Evolutionary conservation across 2,329 filamentous ascomycete species (phyloP), one percentile per base, ranked within the genome.

Genomic region (Cladophialophora immunda): DNA sequence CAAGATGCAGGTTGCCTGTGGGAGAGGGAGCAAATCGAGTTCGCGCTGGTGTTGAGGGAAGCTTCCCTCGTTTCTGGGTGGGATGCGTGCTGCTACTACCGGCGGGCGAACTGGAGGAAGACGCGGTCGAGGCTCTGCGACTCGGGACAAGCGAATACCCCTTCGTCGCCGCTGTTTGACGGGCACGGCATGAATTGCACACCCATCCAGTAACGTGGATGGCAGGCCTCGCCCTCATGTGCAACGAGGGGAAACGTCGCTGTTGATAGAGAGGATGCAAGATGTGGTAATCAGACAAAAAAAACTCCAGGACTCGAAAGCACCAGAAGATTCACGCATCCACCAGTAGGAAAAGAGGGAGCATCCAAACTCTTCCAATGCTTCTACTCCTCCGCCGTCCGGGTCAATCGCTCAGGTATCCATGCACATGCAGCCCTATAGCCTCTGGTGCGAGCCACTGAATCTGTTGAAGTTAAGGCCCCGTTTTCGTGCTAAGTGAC

Each of bases 11-110:
- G 74, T 94, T 94, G 1, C 95, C 95, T 0, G 95, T 99, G 0
- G 95, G 95, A 1, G 95, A 98, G 0, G 95, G 95, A 0, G 96
- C 95, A 79, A 99, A 99, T 55, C 95, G 90, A 19, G 95, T 92
- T 77, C 92, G 85, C 66, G 88, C 88, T 54, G 91, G 90, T 6
- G 76, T 79, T 30, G 81, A 79, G 30, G 88, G 86, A 17, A 87
- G 81, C 64, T 72, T 78, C 64, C 64, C 72, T 69, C 71, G 77
- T 78, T 68, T 71, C 5, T 60, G 63, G 59, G 68, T 8, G 27
- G 53, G 3, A n/a, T 57, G 36, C 9, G 47, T 32, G 25, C 25
- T 17, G 19, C 22, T 52, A 36, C 34, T 54, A 19, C 53, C 41
- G 32, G 13, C 9, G 4, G 11, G 6, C 32, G 32, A 11, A 38